A percentile compares a stretch with the other conserved stretches of the same genome.
Conservation (phyloP, 176 grass and related monocot species). For the Cenchrus americanus region DNA sequence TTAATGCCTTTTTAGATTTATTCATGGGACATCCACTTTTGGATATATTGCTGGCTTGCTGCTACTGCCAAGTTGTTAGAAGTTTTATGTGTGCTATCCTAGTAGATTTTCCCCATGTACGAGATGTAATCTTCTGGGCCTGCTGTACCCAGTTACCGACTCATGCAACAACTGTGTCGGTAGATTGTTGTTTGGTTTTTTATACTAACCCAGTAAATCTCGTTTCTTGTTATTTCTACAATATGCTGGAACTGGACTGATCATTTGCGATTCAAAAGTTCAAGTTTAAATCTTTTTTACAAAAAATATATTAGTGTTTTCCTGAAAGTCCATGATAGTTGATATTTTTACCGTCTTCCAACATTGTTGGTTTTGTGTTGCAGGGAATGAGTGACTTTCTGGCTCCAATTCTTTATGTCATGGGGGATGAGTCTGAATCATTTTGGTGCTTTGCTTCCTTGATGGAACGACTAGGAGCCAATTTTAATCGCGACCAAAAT, state of each 20-base stretch:
- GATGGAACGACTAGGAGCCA: conserved; percentile 93
- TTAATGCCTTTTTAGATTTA: neutral
- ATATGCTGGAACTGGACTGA: neutral
- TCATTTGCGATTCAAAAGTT: conserved; percentile 10
- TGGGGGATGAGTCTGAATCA: conserved; percentile 86
- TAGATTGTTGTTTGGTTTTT: neutral
- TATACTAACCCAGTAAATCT: conserved; percentile 11
- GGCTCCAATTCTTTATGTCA: conserved; percentile 84
- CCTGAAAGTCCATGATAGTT: neutral
- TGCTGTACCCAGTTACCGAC: conserved; percentile 6
- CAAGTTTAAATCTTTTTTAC: neutral
- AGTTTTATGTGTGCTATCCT: conserved; percentile 13
- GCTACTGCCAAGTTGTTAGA: neutral
- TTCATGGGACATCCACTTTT: conserved; percentile 21
- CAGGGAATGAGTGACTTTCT: conserved; percentile 99
- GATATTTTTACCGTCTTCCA: conserved; percentile 1
- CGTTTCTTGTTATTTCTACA: conserved; percentile 5
- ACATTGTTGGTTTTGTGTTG: conserved; percentile 22
- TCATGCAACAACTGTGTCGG: neutral
- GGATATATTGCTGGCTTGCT: neutral
- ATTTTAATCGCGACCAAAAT: conserved; percentile 99
- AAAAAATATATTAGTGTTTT: neutral
- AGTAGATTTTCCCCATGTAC: neutral
- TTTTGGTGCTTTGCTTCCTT: conserved; percentile 98
- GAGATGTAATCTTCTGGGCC: neutral